Percentiles rank a stretch among this genome's conserved stretches.
Evolutionary conservation across 768 basidiomycete genomes (phyloP).

Genomic region (Boletus pseudo-olivaceus): DNA sequence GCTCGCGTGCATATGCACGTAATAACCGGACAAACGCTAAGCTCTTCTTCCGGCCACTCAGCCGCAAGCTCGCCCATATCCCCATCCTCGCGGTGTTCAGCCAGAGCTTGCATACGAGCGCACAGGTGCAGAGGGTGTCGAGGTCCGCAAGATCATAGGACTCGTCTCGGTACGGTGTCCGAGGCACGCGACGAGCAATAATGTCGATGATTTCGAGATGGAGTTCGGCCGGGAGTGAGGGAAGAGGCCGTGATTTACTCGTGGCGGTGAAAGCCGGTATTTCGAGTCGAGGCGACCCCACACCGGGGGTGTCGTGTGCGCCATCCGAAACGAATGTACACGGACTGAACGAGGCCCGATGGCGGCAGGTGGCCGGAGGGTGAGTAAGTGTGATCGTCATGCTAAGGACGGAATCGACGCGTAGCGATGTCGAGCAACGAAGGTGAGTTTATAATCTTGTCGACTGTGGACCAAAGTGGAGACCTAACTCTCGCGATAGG

Average conservation of each 20-base stretch:
- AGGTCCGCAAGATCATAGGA: constrained; percentile 17
- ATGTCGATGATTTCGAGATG: constrained; percentile 30
- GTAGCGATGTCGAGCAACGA: background rate
- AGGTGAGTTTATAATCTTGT: constrained; percentile 13
- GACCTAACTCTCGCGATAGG: constrained; percentile 1
- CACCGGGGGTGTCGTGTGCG: background rate
- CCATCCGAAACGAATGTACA: background rate
- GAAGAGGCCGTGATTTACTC: constrained; percentile 6
- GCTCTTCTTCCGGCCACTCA: constrained; percentile 17
- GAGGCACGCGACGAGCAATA: constrained; percentile 17
- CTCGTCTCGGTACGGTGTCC: constrained; percentile 4
- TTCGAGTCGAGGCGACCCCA: background rate
- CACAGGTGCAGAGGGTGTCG: constrained; percentile 21
- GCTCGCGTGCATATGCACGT: constrained; percentile 11
- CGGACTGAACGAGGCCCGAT: constrained; percentile 3
- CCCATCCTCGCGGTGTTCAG: constrained; percentile 20
- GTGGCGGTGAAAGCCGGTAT: background rate
- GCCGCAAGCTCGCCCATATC: constrained; percentile 24
- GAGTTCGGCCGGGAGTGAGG: constrained; percentile 28
- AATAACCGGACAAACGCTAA: constrained; percentile 21
- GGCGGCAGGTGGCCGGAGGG: background rate
- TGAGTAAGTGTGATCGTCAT: constrained; percentile 16
- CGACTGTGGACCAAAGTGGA: background rate
- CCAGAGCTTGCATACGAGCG: constrained; percentile 32
- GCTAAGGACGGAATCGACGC: background rate